These are phyloP conservation scores for Kodamaea jinghongensis DNA, from an alignment of 805 yeast genomes.

Conservation along the genomic window DNA sequence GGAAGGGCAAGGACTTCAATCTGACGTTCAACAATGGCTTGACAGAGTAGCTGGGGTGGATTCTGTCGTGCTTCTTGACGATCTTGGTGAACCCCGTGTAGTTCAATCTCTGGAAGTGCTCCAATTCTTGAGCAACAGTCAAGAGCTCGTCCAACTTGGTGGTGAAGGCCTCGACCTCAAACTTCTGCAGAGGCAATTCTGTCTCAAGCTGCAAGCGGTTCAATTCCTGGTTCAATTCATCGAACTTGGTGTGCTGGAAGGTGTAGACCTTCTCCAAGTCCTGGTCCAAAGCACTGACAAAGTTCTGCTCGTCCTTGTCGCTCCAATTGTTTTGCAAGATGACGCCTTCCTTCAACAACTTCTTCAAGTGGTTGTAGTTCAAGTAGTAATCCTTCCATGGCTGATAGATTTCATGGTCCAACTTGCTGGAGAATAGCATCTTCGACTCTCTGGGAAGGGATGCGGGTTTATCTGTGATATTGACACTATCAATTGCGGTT, in stretches of 20 bases:
- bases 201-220: slow-evolving; percentile 61
- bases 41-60: slow-evolving; percentile 86
- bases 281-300: slow-evolving; percentile 63
- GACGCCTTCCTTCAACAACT: slow-evolving; percentile 66
- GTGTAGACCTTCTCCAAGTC: slow-evolving; percentile 76
- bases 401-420: slow-evolving; percentile 75
- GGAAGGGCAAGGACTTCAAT: slow-evolving; percentile 83
- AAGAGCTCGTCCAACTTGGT: slow-evolving; percentile 69
- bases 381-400: slow-evolving; percentile 85
- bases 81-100: slow-evolving; percentile 94
- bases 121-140: slow-evolving; percentile 77
- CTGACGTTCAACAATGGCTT: slow-evolving; percentile 86
- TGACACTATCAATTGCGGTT: slow-evolving; percentile 2
- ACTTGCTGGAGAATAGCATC: slow-evolving; percentile 86
- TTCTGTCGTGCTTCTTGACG: slow-evolving; percentile 92
- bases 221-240: slow-evolving; percentile 63
- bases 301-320: slow-evolving; percentile 67
- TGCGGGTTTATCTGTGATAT: neutral
- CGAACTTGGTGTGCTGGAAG: slow-evolving; percentile 67
- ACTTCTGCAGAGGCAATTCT: slow-evolving; percentile 29
- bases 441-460: slow-evolving; percentile 10
- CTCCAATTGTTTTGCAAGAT: slow-evolving; percentile 52
- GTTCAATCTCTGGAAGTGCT: slow-evolving; percentile 85
- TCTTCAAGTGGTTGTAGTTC: slow-evolving; percentile 63
- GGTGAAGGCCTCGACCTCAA: slow-evolving; percentile 65